Conservation (phyloP, 257 asterid genomes). For the Przewalskia tangutica region DNA sequence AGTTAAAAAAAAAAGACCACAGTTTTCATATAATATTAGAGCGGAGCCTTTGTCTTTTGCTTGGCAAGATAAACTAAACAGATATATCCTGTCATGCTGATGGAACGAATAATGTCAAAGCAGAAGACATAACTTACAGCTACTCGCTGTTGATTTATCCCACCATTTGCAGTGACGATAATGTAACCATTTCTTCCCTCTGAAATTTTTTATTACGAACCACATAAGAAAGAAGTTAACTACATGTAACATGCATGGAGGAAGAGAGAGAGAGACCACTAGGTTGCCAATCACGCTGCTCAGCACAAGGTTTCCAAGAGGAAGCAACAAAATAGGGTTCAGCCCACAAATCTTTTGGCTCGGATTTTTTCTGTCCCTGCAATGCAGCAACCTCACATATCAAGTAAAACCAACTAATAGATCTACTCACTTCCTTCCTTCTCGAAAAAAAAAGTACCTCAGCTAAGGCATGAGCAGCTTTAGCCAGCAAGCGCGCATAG, state of each 20-base stretch:
- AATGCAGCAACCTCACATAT: slow-evolving; percentile 3
- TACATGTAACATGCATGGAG: slow-evolving; percentile 3
- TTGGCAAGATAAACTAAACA: background rate
- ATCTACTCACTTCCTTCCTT: background rate
- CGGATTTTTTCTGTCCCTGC: slow-evolving; percentile 73
- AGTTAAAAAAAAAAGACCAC: background rate
- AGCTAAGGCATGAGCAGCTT: slow-evolving; percentile 93
- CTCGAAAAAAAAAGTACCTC: slow-evolving; percentile 42
- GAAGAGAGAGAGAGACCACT: slow-evolving; percentile 40
- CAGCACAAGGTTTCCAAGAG: slow-evolving; percentile 89
- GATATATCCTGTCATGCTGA: background rate
- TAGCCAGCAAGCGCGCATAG: slow-evolving; percentile 72
- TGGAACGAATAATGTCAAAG: background rate
- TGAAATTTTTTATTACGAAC: slow-evolving; percentile 21
- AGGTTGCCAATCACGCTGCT: slow-evolving; percentile 53
- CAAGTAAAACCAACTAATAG: background rate
- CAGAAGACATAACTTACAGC: slow-evolving; percentile 59
- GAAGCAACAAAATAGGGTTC: slow-evolving; percentile 76
- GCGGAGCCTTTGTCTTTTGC: background rate
- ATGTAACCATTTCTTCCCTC: slow-evolving; percentile 72
- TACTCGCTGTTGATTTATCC: slow-evolving; percentile 98
- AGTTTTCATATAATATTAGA: background rate
- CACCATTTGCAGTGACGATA: slow-evolving; percentile 95
- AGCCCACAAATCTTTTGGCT: slow-evolving; percentile 87
- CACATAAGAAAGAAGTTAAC: slow-evolving; percentile 4